Evolutionary conservation across 2,329 filamentous ascomycete species (phyloP), one percentile per base, ranked within the genome.

Genomic region (Helicocarpus griseus): DNA sequence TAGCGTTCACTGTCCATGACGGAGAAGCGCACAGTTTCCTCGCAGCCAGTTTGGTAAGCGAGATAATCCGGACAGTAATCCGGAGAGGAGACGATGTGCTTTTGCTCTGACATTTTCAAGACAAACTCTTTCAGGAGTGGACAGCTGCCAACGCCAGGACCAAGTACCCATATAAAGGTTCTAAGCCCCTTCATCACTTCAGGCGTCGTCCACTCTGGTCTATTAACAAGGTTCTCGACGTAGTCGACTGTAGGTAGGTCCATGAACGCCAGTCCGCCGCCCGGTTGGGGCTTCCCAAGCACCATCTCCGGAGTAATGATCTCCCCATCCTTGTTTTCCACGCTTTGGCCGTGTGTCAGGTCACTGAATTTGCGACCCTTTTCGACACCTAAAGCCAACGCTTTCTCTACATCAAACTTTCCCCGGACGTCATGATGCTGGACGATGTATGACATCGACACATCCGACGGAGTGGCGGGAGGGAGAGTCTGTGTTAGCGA

Each of bases 271-370:
- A 95, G 76, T 2, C 88, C 90, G 51, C 76, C 79, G 9, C 89
- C 89, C 5, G 78, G 75, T 51, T 82, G 77, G 2, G 77, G 69
- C 9, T 82, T 73, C 1, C 79, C 88, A 48, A 98, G 63, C 1
- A 97, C 89, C 84, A 95, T 93, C 0, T 93, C 86, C 1, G 91
- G 85, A 0, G 85, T 93, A 28, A 98, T 80, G 0, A 77, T 78
- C 5, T 73, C 75, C 4, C 88, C 89, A 59, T 85, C 78, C 13
- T 75, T 71, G 22, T 80, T 82, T 49, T 73, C 69, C 1, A 93
- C 82, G 45, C 68, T 82, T 55, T 83, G 57, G 2, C 89, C 89
- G 1, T 62, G 65, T 0, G 83, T 75, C 40, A 98, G 74, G 11
- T 66, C 60, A 33, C 74, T 74, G 66, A 77, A 94, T 46, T 83